These are phyloP conservation scores for Eucalyptus erythrocorys DNA, from an alignment of 345 rosid species.

Conservation along the genomic window DNA sequence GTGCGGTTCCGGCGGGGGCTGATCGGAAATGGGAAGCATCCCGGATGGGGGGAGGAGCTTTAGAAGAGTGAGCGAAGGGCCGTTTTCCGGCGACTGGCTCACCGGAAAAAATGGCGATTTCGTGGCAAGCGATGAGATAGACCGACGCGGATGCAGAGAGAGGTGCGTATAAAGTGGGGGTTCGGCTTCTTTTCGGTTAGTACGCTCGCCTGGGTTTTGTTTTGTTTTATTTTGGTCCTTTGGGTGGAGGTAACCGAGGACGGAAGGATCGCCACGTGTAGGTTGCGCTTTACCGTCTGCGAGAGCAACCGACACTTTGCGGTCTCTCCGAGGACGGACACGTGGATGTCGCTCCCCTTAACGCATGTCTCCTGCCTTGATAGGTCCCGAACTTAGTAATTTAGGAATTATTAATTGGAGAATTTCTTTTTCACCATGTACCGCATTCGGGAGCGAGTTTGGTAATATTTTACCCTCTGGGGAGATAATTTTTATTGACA, in stretches of 20 bases:
- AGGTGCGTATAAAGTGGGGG: background rate
- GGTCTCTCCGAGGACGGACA: background rate
- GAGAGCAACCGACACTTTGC: background rate
- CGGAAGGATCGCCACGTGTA: background rate
- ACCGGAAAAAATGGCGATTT: background rate
- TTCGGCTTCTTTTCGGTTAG: background rate
- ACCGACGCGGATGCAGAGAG: background rate
- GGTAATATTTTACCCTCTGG: background rate
- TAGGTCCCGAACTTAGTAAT: background rate
- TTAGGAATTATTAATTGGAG: background rate
- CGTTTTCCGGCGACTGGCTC: background rate
- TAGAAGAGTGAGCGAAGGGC: background rate
- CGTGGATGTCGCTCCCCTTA: background rate
- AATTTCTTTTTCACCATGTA: background rate
- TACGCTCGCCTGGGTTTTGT: background rate
- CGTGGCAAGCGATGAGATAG: background rate
- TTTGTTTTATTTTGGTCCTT: background rate
- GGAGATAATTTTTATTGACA: background rate
- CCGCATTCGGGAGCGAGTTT: background rate
- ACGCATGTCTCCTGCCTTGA: background rate
- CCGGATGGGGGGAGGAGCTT: background rate
- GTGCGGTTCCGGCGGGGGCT: background rate
- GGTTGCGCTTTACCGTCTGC: background rate
- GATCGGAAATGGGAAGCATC: slow-evolving; percentile 13
- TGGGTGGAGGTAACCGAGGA: background rate